These are phyloP conservation scores for Hymenoscyphus salicellus DNA, from an alignment of 2,329 filamentous ascomycete species.

Conservation along the genomic window DNA sequence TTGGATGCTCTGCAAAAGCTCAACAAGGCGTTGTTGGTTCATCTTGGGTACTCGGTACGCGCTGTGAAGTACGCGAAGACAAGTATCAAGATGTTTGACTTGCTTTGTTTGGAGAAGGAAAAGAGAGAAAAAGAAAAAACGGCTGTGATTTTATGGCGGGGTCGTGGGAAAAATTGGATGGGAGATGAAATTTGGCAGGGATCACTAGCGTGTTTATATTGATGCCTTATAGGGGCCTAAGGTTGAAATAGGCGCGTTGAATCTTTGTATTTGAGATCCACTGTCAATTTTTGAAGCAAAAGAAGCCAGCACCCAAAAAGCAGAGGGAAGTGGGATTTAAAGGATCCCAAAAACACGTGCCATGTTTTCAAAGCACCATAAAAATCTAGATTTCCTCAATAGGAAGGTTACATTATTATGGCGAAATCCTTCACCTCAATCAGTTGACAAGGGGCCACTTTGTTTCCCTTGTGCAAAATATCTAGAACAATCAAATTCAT, in stretches of 20 bases:
- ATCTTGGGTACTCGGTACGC: constrained; percentile 45
- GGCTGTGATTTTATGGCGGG: background rate
- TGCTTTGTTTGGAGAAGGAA: constrained; percentile 1
- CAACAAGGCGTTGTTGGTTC: constrained; percentile 80
- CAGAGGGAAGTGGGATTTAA: background rate
- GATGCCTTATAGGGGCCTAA: background rate
- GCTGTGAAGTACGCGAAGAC: background rate
- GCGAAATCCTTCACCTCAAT: background rate
- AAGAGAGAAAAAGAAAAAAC: background rate
- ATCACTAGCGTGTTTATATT: background rate
- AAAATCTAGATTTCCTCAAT: background rate
- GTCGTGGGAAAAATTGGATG: background rate
- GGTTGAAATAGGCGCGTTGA: background rate
- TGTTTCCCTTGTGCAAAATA: no score
- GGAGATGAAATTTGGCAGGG: background rate
- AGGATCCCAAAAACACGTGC: background rate
- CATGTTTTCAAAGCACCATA: background rate
- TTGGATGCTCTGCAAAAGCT: constrained; percentile 83
- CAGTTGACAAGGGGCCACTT: no score
- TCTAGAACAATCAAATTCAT: no score
- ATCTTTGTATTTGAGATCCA: no score
- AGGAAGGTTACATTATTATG: background rate
- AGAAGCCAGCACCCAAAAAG: no score
- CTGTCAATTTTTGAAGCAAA: no score
- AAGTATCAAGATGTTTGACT: constrained; percentile 1